Percentiles rank a stretch among this genome's conserved stretches.
These are phyloP conservation scores for Austropuccinia psidii DNA, from an alignment of 1,284 basidiomycete genomes.

Conservation along the genomic window DNA sequence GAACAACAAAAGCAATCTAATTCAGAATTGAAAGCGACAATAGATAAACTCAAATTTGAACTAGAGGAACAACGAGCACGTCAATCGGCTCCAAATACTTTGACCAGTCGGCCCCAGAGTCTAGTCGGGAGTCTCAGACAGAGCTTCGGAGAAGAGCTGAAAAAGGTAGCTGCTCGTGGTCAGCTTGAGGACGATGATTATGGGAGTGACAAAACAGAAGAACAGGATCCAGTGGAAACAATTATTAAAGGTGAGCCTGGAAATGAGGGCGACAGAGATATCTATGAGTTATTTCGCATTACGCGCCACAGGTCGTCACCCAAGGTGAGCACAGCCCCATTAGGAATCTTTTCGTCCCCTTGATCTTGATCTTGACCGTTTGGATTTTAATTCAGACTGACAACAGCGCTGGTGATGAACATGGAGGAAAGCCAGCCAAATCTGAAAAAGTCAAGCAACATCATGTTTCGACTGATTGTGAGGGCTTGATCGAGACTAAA, in stretches of 20 bases:
- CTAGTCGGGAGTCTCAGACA: slow-evolving; percentile 9
- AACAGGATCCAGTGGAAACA: not conserved
- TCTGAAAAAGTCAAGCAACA: not conserved
- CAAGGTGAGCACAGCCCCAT: not conserved
- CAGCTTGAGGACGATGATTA: slow-evolving; percentile 3
- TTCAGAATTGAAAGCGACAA: slow-evolving; percentile 23
- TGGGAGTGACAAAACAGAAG: slow-evolving; percentile 2
- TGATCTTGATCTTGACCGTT: not conserved
- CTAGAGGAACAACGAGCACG: slow-evolving; percentile 11
- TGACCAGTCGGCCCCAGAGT: slow-evolving; percentile 1
- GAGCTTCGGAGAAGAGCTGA: slow-evolving; percentile 24
- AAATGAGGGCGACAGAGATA: not conserved
- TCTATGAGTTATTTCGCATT: too few relatives aligned
- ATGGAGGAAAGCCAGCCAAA: not conserved
- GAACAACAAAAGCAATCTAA: slow-evolving; percentile 33
- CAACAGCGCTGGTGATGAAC: not conserved
- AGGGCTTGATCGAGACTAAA: not conserved
- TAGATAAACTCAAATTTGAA: slow-evolving; percentile 28
- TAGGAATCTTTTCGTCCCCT: not conserved
- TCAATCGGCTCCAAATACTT: not conserved
- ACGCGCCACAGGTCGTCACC: too few relatives aligned
- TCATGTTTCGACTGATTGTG: not conserved
- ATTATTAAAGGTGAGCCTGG: not conserved
- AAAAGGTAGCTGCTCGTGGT: not conserved
- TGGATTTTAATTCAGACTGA: not conserved